Conservation (phyloP, 257 asterid genomes). For the Verbena officinalis region DNA sequence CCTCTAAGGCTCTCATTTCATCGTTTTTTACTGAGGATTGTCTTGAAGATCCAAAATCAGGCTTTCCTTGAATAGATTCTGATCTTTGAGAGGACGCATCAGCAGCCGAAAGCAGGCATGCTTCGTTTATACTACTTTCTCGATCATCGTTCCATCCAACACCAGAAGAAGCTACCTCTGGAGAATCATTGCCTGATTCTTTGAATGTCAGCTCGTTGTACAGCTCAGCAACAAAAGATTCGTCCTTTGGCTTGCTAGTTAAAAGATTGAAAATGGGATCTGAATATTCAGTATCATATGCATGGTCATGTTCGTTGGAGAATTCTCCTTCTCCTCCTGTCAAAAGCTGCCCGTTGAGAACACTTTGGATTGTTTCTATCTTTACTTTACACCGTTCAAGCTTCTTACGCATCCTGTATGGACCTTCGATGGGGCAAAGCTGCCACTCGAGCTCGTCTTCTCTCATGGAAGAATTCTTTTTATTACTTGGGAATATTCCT, state of each 20-base stretch:
- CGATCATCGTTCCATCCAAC: conserved; percentile 89
- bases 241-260: conserved; percentile 61
- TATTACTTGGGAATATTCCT: conserved; percentile 76
- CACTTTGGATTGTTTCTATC: conserved; percentile 73
- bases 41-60: conserved; percentile 79
- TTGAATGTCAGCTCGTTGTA: conserved; percentile 68
- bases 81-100: conserved; percentile 72
- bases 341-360: conserved; percentile 62
- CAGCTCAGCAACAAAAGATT: conserved; percentile 58
- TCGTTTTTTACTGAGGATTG: conserved; percentile 62
- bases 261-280: conserved; percentile 64
- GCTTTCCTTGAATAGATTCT: conserved; percentile 71
- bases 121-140: conserved; percentile 85
- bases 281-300: conserved; percentile 51
- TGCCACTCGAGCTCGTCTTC: conserved; percentile 90
- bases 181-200: conserved; percentile 73
- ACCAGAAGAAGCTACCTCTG: conserved; percentile 70
- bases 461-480: conserved; percentile 50
- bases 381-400: conserved; percentile 80
- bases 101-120: conserved; percentile 88
- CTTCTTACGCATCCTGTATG: conserved; percentile 96
- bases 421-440: conserved; percentile 99
- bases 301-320: conserved; percentile 63
- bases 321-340: conserved; percentile 65
- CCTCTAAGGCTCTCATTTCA: conserved; percentile 67